These are phyloP conservation scores for Nematocida major DNA, from an alignment of 371 early-diverging fungal genomes.

Conservation along the genomic window DNA sequence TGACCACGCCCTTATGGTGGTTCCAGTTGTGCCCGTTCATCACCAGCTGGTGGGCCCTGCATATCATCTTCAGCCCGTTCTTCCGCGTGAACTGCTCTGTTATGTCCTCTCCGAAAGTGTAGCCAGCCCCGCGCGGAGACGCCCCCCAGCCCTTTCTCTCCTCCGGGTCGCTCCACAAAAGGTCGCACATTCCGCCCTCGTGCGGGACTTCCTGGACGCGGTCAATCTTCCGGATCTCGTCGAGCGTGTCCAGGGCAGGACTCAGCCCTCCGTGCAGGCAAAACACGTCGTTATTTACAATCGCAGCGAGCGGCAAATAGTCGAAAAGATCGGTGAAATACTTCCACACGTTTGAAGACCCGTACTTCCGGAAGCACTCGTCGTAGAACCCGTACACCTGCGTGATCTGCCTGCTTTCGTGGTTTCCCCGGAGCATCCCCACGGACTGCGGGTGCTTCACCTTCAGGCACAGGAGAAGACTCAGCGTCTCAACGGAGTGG, in stretches of 20 bases:
- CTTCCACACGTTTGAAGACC: slow-evolving; percentile 50
- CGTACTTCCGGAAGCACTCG: slow-evolving; percentile 84
- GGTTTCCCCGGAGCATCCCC: slow-evolving; percentile 84
- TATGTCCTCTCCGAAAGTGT: slow-evolving; percentile 52
- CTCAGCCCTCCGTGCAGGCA: slow-evolving; percentile 94
- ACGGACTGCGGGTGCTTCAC: slow-evolving; percentile 76
- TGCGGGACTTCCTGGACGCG: slow-evolving; percentile 94
- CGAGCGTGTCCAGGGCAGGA: slow-evolving; percentile 57
- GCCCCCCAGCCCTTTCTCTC: slow-evolving; percentile 66
- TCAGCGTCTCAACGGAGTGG: slow-evolving; percentile 82
- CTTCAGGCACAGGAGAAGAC: slow-evolving; percentile 71
- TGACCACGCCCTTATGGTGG: slow-evolving; percentile 50
- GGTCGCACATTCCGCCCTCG: slow-evolving; percentile 92
- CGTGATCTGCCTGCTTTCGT: slow-evolving; percentile 93
- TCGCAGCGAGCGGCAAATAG: slow-evolving; percentile 76
- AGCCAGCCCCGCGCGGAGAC: slow-evolving; percentile 50
- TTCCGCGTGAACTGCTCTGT: slow-evolving; percentile 46
- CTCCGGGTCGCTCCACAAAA: slow-evolving; percentile 98
- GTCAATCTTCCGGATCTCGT: slow-evolving; percentile 75
- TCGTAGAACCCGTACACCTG: slow-evolving; percentile 91
- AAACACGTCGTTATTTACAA: slow-evolving; percentile 80
- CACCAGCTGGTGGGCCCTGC: slow-evolving; percentile 46
- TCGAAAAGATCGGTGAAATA: slow-evolving; percentile 52
- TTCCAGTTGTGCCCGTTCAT: slow-evolving; percentile 55
- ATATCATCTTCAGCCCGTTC: slow-evolving; percentile 51